Conservation (phyloP, 108 stramenopile species). For the Nitzschia palea region DNA sequence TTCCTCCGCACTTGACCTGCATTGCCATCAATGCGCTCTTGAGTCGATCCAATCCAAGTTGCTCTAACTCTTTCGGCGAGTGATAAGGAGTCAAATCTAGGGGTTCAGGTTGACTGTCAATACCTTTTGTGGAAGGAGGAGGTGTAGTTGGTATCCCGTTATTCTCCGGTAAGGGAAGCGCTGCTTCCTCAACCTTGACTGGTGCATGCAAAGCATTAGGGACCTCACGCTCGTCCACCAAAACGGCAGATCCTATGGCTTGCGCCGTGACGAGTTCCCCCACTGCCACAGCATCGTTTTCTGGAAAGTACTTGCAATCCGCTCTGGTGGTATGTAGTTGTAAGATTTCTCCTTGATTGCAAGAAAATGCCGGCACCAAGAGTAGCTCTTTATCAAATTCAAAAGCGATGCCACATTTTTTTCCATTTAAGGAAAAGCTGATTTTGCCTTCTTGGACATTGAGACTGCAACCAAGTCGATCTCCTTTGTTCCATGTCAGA, state of each 20-base stretch:
- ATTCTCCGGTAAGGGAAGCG: no score
- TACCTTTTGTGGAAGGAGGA: no score
- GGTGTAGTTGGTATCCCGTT: no score
- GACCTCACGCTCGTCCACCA: no score
- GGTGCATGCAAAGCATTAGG: no score
- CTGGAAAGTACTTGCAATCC: constrained; percentile 46
- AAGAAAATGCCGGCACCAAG: constrained; percentile 70
- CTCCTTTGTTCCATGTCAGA: constrained; percentile 59
- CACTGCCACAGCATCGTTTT: constrained; percentile 37
- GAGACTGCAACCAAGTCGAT: constrained; percentile 69
- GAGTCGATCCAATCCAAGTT: constrained; percentile 84
- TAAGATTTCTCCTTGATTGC: constrained; percentile 70
- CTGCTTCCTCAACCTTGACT: no score
- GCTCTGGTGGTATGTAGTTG: constrained; percentile 49
- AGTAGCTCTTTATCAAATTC: background rate
- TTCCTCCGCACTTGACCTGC: constrained; percentile 91
- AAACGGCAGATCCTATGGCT: no score
- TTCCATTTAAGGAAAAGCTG: constrained; percentile 75
- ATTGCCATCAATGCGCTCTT: constrained; percentile 82
- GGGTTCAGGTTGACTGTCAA: constrained; percentile 12
- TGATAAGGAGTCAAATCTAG: constrained; percentile 57
- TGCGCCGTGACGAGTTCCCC: constrained; percentile 29
- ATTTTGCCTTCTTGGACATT: constrained; percentile 32
- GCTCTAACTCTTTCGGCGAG: constrained; percentile 56
- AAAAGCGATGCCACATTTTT: constrained; percentile 66